Percentiles rank a stretch among this genome's conserved stretches.
These are phyloP conservation scores for Magnolia kwangsiensis DNA, from an alignment of 164 flowering plant genomes.

Conservation along the genomic window DNA sequence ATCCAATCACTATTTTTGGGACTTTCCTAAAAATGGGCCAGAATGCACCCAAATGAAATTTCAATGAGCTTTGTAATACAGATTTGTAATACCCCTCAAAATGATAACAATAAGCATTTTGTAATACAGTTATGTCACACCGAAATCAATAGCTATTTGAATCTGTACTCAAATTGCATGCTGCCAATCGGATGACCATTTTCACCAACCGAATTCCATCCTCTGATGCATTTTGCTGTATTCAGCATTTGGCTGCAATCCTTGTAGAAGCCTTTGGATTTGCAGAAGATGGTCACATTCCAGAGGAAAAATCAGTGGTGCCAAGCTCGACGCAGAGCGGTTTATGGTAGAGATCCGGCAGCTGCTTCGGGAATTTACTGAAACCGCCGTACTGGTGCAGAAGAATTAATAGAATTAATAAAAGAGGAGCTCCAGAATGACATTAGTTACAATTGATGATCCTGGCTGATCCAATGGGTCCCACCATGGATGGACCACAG, in stretches of 20 bases:
- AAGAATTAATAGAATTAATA: slow-evolving; percentile 5
- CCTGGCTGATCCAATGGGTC: neutral
- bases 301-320: slow-evolving; percentile 41
- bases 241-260: neutral
- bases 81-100: no score
- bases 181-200: neutral
- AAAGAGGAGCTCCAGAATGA: neutral
- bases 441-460: neutral
- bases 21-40: no score
- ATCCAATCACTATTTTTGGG: no score
- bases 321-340: slow-evolving; percentile 68
- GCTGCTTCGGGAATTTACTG: slow-evolving; percentile 66
- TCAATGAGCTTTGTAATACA: no score
- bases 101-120: no score
- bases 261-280: neutral
- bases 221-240: neutral
- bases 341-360: slow-evolving; percentile 86
- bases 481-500: neutral
- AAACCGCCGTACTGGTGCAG: slow-evolving; percentile 83
- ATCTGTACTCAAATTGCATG: no score
- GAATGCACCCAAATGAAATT: no score
- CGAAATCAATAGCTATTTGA: neutral
- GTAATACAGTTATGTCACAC: neutral
- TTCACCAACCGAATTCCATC: neutral
- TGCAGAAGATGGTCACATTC: slow-evolving; percentile 20